Conservation (phyloP, 345 rosid genomes). For the Jatropha curcas region DNA sequence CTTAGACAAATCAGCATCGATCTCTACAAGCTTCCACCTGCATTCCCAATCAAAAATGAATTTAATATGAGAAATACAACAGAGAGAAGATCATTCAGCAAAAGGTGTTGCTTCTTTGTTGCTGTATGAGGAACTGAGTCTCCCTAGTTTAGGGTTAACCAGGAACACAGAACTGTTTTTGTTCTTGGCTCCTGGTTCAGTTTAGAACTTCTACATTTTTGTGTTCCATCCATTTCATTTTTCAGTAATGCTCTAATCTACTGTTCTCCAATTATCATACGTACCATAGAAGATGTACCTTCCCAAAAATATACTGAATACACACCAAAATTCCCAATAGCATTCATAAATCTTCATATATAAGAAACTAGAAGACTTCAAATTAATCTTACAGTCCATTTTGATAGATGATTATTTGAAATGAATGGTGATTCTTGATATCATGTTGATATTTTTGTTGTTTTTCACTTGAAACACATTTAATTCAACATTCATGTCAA, state of each 20-base stretch:
- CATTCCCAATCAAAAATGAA: slow-evolving; percentile 21
- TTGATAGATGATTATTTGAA: too few relatives aligned
- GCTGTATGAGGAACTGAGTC: background rate
- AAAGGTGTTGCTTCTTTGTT: background rate
- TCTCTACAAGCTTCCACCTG: slow-evolving; percentile 95
- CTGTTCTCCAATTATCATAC: background rate
- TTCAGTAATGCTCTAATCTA: background rate
- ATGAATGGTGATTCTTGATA: too few relatives aligned
- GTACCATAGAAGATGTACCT: background rate
- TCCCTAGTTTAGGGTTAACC: background rate
- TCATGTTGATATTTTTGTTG: too few relatives aligned
- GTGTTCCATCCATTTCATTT: background rate
- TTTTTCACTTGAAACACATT: too few relatives aligned
- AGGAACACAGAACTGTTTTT: background rate
- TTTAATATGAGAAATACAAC: background rate
- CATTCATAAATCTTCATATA: background rate
- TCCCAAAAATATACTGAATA: background rate
- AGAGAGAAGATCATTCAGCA: slow-evolving; percentile 12
- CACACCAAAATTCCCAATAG: background rate
- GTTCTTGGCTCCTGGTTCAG: background rate
- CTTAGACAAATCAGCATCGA: slow-evolving; percentile 76
- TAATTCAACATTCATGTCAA: too few relatives aligned
- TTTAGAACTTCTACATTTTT: background rate
- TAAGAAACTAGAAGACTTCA: background rate
- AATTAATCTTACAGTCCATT: background rate